Conservation (phyloP, 306 rosid genomes). For the Arachis hypogaea region DNA sequence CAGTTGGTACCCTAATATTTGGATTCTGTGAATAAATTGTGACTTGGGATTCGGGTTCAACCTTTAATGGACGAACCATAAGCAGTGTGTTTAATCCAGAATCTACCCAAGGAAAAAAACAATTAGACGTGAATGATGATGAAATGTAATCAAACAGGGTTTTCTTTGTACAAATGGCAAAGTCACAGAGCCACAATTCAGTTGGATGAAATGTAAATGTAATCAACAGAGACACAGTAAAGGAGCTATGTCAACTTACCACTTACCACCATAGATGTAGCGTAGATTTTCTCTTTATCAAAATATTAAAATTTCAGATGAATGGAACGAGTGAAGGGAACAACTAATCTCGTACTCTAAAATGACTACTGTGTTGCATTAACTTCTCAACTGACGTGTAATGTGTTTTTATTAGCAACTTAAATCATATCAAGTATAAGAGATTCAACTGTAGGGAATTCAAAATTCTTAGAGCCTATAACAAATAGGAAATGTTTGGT, state of each 20-base stretch:
- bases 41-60: conserved; percentile 44
- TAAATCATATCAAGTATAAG: conserved; percentile 11
- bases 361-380: conserved; percentile 25
- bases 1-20: conserved; percentile 26
- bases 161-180: conserved; percentile 26
- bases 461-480: neutral
- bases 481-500: conserved; percentile 1
- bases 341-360: conserved; percentile 7
- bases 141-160: conserved; percentile 13
- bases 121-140: neutral
- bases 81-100: conserved; percentile 40
- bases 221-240: neutral
- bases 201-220: conserved; percentile 27
- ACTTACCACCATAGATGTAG: neutral
- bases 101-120: conserved; percentile 39
- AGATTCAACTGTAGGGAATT: neutral
- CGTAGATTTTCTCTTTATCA: conserved; percentile 9
- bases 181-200: conserved; percentile 29
- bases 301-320: conserved; percentile 22
- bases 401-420: neutral
- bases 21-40: conserved; percentile 30
- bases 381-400: neutral
- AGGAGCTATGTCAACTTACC: conserved; percentile 10
- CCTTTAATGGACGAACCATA: conserved; percentile 48
- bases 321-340: conserved; percentile 19